phyloP scores from a whole-genome alignment of 2,329 filamentous ascomycete species.

The Orbilia oligospora region DNA sequence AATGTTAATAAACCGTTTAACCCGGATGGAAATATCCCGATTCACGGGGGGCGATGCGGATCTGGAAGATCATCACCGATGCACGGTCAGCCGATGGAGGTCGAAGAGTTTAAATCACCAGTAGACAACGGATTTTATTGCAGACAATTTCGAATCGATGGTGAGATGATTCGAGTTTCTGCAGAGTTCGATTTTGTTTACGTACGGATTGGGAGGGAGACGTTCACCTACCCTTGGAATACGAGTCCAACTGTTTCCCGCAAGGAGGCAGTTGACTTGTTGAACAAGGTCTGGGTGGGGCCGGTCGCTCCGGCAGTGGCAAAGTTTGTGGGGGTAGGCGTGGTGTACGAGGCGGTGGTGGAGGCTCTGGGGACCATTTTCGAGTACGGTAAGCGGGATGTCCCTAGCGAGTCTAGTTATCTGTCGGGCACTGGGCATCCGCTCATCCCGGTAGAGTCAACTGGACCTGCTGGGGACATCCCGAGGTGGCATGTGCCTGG shows the following conservation, averaged over 20 bases:
- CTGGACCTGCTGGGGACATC: no score
- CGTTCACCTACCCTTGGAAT: conserved; percentile 4
- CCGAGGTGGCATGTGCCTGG: neutral
- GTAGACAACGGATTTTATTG: neutral
- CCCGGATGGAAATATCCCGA: neutral
- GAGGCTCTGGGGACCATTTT: neutral
- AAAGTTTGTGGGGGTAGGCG: neutral
- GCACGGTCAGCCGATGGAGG: no score
- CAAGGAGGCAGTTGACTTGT: neutral
- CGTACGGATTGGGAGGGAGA: neutral
- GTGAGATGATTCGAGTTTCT: conserved; percentile 2
- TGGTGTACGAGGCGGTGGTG: neutral
- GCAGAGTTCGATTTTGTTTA: neutral
- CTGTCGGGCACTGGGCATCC: neutral
- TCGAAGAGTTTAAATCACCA: neutral
- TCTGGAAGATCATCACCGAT: neutral
- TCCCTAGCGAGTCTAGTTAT: neutral
- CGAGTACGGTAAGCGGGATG: neutral
- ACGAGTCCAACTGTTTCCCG: neutral
- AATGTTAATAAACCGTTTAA: neutral
- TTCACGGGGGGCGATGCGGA: conserved; percentile 6
- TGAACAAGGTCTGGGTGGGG: neutral
- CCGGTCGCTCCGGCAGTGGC: neutral
- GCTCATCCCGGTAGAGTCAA: neutral
- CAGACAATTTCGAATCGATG: neutral